Evolutionary conservation across 257 asterid species (phyloP), one percentile per base, ranked within the genome.

Genomic region (Scutellaria galericulata): DNA sequence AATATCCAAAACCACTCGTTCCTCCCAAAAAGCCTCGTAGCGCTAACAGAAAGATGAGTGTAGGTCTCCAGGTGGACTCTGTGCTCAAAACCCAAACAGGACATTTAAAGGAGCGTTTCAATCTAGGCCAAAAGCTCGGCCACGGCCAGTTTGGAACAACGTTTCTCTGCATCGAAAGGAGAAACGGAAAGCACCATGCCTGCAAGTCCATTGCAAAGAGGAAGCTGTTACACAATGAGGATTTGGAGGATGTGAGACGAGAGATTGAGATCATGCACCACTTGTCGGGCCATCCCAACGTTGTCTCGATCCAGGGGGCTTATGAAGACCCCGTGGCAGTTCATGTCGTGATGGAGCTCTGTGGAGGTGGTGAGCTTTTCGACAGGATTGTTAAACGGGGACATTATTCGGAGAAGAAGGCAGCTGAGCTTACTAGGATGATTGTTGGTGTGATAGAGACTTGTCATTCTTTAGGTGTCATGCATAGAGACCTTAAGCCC

Each of bases 401-500:
- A 24, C 96, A 91, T 66, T 91, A 89, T 31, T 81, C 96, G 1
- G 97, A 91, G 91, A 91, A 78, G 74, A 81, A 87, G 75, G 97
- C 97, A 3, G 92, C 97, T 15, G 82, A 84, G 67, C 96, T 91
- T 63, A 85, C 97, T 1, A 86, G 95, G 80, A 78, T 85, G 20
- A 91, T 91, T 10, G 82, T 89, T 55, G 92, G 91, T 41, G 93
- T 89, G 6, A 84, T 91, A 3, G 86, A 89, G 57, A 71, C 91
- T 14, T 89, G 97, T 53, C 97, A 89, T 64, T 86, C 97, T 7
- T 71, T 91, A 52, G 98, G 98, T 14, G 98, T 89, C 44, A 85
- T 89, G 96, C 98, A 92, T 39, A 75, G 98, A 48, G 98, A 92
- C 59, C 67, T 92, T 40, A 92, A 92, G 84, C 98, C 96, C 2